phyloP scores from a whole-genome alignment of 1,284 basidiomycete genomes.

The Bondarzewia mesenterica region DNA sequence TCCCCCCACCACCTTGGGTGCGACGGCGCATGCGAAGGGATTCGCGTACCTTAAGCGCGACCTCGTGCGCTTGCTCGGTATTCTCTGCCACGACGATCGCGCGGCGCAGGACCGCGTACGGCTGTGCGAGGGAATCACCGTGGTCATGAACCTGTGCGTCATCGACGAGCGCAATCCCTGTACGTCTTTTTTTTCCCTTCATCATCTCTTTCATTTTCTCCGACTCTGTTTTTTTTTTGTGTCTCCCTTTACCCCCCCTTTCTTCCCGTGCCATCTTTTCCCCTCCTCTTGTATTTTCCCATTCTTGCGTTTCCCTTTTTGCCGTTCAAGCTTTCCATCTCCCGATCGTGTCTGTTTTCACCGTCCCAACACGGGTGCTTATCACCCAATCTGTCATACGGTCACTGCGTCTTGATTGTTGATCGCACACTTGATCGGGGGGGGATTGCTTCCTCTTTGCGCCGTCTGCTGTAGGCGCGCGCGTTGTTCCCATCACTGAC shows the following conservation, averaged over 20 bases:
- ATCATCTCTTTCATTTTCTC: background rate
- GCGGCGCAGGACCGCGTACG: conserved; percentile 69
- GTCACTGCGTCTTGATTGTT: too few species aligned
- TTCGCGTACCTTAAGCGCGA: conserved; percentile 80
- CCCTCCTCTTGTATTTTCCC: too few species aligned
- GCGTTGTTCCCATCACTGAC: too few species aligned
- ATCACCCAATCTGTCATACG: too few species aligned
- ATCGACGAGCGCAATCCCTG: conserved; percentile 88
- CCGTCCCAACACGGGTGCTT: too few species aligned
- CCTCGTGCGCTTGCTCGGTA: conserved; percentile 73
- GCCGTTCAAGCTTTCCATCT: too few species aligned
- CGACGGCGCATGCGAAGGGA: conserved; percentile 30
- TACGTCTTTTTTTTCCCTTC: conserved; percentile 32
- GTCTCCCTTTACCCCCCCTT: background rate
- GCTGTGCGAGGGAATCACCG: conserved; percentile 61
- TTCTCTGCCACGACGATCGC: conserved; percentile 57
- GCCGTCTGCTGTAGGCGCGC: too few species aligned
- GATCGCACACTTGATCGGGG: too few species aligned
- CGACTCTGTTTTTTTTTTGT: conserved; percentile 4
- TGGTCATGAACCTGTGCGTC: conserved; percentile 81
- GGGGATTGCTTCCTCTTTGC: too few species aligned
- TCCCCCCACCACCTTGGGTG: background rate
- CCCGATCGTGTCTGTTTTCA: too few species aligned
- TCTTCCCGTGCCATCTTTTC: background rate
- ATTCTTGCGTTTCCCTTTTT: too few species aligned